Evolutionary conservation across 2,329 filamentous ascomycete genomes (phyloP).

Genomic region (Pseudogymnoascus sp.): DNA sequence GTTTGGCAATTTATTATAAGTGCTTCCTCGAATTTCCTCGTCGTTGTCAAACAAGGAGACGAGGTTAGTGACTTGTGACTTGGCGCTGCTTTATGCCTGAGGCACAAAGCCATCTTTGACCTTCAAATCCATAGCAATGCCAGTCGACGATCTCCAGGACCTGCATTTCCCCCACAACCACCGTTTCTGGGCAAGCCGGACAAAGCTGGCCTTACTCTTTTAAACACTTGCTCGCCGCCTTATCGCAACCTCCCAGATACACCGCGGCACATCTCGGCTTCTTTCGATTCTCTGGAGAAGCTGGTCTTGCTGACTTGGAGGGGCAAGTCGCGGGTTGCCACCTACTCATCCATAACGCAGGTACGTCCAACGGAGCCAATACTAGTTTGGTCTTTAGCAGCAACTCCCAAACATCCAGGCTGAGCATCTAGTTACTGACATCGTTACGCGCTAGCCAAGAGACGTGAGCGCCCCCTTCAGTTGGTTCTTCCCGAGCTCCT

Average conservation of each 20-base stretch:
- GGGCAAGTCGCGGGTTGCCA: slow-evolving; percentile 7
- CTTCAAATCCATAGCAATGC: slow-evolving; percentile 7
- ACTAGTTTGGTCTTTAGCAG: background rate
- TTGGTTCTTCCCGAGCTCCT: slow-evolving; percentile 6
- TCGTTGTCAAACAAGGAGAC: background rate
- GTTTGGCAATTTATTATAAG: background rate
- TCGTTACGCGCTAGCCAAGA: background rate
- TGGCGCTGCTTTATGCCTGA: background rate
- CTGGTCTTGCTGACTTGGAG: slow-evolving; percentile 6
- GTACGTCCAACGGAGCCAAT: background rate
- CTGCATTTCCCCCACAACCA: slow-evolving; percentile 7
- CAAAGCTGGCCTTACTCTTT: background rate
- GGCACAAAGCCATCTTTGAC: slow-evolving; percentile 5
- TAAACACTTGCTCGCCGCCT: background rate
- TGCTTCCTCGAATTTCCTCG: background rate
- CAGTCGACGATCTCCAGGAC: slow-evolving; percentile 7
- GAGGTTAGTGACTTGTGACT: background rate
- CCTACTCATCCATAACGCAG: slow-evolving; percentile 4
- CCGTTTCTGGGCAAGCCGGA: slow-evolving; percentile 5
- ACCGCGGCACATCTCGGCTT: background rate
- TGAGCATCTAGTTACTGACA: background rate
- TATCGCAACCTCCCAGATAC: background rate
- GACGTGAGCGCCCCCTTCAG: background rate
- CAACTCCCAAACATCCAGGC: background rate
- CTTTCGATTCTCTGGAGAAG: background rate